A percentile compares a stretch with the other conserved stretches of the same genome.
These are phyloP conservation scores for Colletotrichum sublineola DNA, from an alignment of 2,329 filamentous ascomycete species.

Conservation along the genomic window DNA sequence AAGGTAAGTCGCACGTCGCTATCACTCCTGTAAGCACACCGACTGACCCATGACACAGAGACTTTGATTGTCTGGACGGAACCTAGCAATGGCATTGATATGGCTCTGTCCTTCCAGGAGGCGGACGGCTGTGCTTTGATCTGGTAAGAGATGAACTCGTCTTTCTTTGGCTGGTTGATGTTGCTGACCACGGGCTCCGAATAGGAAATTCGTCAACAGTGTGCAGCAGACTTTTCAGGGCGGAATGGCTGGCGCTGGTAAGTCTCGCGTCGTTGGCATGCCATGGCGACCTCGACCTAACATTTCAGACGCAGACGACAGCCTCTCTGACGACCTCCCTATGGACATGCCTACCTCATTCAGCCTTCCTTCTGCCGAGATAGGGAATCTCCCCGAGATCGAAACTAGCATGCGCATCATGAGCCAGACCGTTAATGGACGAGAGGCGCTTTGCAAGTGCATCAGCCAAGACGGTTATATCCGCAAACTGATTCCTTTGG, in stretches of 20 bases:
- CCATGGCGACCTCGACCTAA: conserved; percentile 45
- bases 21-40: conserved; percentile 47
- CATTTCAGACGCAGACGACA: conserved; percentile 73
- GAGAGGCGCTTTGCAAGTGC: conserved; percentile 89
- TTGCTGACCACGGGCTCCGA: conserved; percentile 24
- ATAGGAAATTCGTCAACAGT: conserved; percentile 90
- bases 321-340: conserved; percentile 85
- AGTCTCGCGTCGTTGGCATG: conserved; percentile 41
- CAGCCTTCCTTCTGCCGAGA: conserved; percentile 80
- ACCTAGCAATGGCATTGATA: conserved; percentile 84
- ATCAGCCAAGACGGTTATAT: conserved; percentile 91
- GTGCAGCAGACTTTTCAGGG: conserved; percentile 81
- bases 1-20: conserved; percentile 71
- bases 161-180: conserved; percentile 14
- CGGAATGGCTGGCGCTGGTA: conserved; percentile 73
- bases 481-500: conserved; percentile 84
- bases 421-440: conserved; percentile 79
- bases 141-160: conserved; percentile 71
- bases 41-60: conserved; percentile 67
- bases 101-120: conserved; percentile 98
- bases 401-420: conserved; percentile 86
- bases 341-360: conserved; percentile 80
- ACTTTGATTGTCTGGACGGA: conserved; percentile 99
- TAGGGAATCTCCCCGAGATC: conserved; percentile 87
- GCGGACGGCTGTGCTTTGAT: conserved; percentile 93